These are phyloP conservation scores for Herpotrichia juniperi DNA, from an alignment of 2,329 filamentous ascomycete genomes.

Conservation along the genomic window DNA sequence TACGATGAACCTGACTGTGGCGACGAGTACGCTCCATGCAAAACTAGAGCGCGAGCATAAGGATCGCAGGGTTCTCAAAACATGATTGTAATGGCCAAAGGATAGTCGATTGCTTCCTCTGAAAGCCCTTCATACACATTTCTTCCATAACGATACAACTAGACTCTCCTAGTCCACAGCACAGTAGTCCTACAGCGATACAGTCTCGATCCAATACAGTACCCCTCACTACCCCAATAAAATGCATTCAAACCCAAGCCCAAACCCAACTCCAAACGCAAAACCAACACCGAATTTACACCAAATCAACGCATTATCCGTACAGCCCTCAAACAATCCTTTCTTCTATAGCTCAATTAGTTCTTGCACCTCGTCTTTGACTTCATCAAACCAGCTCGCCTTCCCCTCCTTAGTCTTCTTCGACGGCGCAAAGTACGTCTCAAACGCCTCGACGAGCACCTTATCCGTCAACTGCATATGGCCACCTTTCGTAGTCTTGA, in stretches of 20 bases:
- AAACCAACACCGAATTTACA: not conserved
- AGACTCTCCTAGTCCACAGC: too few relatives aligned
- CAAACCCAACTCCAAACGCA: not conserved
- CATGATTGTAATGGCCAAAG: too few relatives aligned
- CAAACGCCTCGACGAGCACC: slow-evolving; percentile 69
- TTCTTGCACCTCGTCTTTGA: slow-evolving; percentile 22
- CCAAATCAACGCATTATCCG: too few relatives aligned
- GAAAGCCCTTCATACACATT: too few relatives aligned
- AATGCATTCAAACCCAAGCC: not conserved
- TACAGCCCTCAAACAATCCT: not conserved
- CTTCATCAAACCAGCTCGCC: slow-evolving; percentile 14
- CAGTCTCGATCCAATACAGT: too few relatives aligned
- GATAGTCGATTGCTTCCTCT: too few relatives aligned
- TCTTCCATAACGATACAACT: too few relatives aligned
- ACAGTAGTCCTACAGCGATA: too few relatives aligned
- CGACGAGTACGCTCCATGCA: too few relatives aligned
- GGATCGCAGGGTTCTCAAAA: too few relatives aligned
- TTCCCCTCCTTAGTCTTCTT: slow-evolving; percentile 4
- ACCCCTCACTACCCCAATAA: not conserved
- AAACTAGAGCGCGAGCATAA: too few relatives aligned
- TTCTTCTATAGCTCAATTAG: slow-evolving; percentile 30
- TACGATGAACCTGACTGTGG: too few relatives aligned
- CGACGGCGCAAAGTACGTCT: slow-evolving; percentile 65
- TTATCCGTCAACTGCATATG: slow-evolving; percentile 83
- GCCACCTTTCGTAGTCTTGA: slow-evolving; percentile 72